Base-by-base conservation (phyloP, 2,329 filamentous ascomycete species). In the Ustilaginoidea virens region DNA sequence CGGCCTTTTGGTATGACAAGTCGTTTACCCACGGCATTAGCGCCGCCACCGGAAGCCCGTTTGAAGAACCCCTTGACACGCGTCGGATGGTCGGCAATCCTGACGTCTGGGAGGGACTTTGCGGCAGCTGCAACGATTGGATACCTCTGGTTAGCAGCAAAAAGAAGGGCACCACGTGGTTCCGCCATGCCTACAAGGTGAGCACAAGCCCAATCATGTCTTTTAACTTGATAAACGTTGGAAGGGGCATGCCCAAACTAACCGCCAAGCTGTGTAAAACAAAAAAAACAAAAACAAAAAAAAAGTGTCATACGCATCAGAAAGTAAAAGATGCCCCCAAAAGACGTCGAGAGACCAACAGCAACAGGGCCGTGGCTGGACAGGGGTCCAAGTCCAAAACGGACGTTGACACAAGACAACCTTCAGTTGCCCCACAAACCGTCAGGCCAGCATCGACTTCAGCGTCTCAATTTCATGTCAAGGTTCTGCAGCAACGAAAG, bases 111-210 rank as follows among this genome's bases (percentile, higher is more conserved):
- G 80, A 87, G 47, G 80, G 77, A 2, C 61, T 83, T 5, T 87
- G 80, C 44, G 72, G 77, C 28, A 77, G 72, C 46, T 86, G 80
- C 53, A 77, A 75, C 39, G 77, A 83, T 36, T 86, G 80, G 80
- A 76, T 86, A 39, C 74, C 77, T 9, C 59, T 86, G 20, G 78
- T 85, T 23, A 86, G 78, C 56, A 83, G 75, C 49, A 87, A 87
- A 58, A 87, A 87, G 61, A 86, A 87, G 58, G 80, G 80, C n/a
- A 92, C 81, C 1, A 86, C 81, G 4, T 92, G 81, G 80, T 92
- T 87, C 52, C 65, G 82, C 39, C 82, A 92, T 52, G 80, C 81
- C 26, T 90, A 90, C 60, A 90, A 87, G 67, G 78, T 80, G 53
- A 49, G 58, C 26, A 19, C 12, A 23, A 16, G 15, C n/a, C n/a